Conservation (phyloP, 805 yeast genomes). For the Debaryomyces prosopidis region DNA sequence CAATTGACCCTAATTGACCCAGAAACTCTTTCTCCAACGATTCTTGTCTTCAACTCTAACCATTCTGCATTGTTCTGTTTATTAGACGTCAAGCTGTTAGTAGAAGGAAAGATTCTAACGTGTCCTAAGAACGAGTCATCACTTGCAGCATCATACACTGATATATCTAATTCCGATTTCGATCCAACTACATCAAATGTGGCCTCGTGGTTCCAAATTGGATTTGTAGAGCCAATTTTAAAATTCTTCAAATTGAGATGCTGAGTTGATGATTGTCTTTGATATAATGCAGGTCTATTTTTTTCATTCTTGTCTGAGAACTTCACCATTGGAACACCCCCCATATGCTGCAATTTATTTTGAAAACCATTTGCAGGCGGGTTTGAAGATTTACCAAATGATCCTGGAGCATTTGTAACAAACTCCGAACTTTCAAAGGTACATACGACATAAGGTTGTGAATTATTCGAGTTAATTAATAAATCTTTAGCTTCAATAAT, state of each 20-base stretch:
- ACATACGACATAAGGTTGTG: constrained; percentile 88
- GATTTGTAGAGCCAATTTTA: constrained; percentile 46
- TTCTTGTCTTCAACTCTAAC: constrained; percentile 72
- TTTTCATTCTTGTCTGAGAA: constrained; percentile 3
- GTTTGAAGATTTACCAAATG: constrained; percentile 29
- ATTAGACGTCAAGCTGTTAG: constrained; percentile 36
- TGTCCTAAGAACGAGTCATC: constrained; percentile 89
- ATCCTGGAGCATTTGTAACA: constrained; percentile 77
- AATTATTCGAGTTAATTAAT: constrained; percentile 49
- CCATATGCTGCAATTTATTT: constrained; percentile 2
- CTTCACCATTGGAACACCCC: constrained; percentile 14
- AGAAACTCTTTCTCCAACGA: constrained; percentile 69
- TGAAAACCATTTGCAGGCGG: background rate
- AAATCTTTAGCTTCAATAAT: constrained; percentile 80
- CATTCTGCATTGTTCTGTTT: constrained; percentile 56
- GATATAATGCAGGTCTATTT: constrained; percentile 35
- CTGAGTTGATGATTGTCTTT: constrained; percentile 38
- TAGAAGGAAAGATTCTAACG: constrained; percentile 67
- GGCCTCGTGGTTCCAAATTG: constrained; percentile 91
- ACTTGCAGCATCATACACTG: constrained; percentile 83
- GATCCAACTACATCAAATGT: constrained; percentile 88
- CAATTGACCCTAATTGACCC: constrained; percentile 80
- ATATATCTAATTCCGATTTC: constrained; percentile 79
- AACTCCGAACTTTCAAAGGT: constrained; percentile 90
- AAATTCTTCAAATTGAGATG: constrained; percentile 26